A percentile compares a stretch with the other conserved stretches of the same genome.
Evolutionary conservation across 352 stramenopile genomes (phyloP).

Genomic region (Blastocystis sp.): DNA sequence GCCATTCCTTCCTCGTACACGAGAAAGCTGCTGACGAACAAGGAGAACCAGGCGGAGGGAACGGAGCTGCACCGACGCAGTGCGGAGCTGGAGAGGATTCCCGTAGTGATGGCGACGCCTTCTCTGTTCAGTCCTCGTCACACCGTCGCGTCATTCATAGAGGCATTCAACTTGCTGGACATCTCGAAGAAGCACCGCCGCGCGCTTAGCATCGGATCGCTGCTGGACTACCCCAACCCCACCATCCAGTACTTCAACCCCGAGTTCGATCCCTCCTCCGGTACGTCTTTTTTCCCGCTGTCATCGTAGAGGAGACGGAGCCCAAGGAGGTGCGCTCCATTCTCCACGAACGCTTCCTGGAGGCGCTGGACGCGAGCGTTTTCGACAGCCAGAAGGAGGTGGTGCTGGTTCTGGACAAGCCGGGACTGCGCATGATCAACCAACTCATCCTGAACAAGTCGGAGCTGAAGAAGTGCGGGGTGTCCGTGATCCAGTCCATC

Average conservation of each 20-base stretch:
- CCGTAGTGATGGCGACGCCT: conserved; percentile 53
- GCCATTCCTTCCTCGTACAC: conserved; percentile 6
- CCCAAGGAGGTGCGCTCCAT: conserved; percentile 20
- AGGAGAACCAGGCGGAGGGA: neutral
- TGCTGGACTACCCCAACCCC: neutral
- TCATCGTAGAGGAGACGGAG: conserved; percentile 31
- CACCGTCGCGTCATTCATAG: neutral
- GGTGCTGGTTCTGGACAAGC: conserved; percentile 65
- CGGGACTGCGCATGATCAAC: conserved; percentile 67
- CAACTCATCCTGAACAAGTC: conserved; percentile 62
- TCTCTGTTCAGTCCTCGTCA: conserved; percentile 40
- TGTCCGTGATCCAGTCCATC: conserved; percentile 65
- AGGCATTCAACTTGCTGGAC: conserved; percentile 57
- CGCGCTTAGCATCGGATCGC: conserved; percentile 25
- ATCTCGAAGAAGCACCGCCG: conserved; percentile 46
- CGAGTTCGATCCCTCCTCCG: conserved; percentile 41
- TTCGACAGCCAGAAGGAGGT: conserved; percentile 9
- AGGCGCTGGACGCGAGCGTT: conserved; percentile 53
- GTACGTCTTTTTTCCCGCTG: neutral
- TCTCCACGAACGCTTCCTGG: conserved; percentile 57
- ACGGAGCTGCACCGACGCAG: neutral
- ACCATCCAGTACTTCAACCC: conserved; percentile 65
- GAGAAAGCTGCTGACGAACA: conserved; percentile 1
- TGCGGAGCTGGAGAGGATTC: neutral
- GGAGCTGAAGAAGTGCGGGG: conserved; percentile 58